phyloP scores from a whole-genome alignment of 139 green algal genomes.

The Picochlorum sp. region DNA sequence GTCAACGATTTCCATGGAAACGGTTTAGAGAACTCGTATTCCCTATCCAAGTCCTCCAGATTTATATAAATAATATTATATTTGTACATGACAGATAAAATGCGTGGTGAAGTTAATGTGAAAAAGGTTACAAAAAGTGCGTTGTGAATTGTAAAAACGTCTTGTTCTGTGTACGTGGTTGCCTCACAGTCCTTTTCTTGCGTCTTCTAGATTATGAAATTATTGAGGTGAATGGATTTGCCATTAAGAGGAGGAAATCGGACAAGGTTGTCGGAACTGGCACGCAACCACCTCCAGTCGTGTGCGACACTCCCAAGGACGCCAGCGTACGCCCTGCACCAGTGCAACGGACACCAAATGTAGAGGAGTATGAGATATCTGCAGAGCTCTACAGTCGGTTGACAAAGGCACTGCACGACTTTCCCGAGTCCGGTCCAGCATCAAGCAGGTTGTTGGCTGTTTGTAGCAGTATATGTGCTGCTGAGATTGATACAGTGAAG shows the following conservation, averaged over 20 bases:
- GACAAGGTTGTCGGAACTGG: not conserved
- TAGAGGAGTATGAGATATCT: slow-evolving; percentile 17
- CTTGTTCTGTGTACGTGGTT: not conserved
- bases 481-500: not conserved
- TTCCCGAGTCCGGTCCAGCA: slow-evolving; percentile 6
- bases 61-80: not conserved
- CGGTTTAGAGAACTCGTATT: no score
- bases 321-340: not conserved
- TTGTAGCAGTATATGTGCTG: slow-evolving; percentile 7
- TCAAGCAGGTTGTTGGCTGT: slow-evolving; percentile 16
- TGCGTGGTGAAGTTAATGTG: not conserved
- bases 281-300: not conserved
- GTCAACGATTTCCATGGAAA: no score
- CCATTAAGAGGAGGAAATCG: slow-evolving; percentile 12
- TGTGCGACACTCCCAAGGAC: not conserved
- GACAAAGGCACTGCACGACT: not conserved
- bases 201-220: slow-evolving; percentile 6
- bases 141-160: not conserved
- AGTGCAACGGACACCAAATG: slow-evolving; percentile 13
- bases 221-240: slow-evolving; percentile 17
- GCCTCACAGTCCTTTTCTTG: not conserved
- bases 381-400: slow-evolving; percentile 12
- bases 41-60: not conserved
- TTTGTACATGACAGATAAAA: not conserved
- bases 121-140: slow-evolving; percentile 14